phyloP scores from a whole-genome alignment of 2,329 filamentous ascomycete genomes.

The Trematosphaeria pertusa region DNA sequence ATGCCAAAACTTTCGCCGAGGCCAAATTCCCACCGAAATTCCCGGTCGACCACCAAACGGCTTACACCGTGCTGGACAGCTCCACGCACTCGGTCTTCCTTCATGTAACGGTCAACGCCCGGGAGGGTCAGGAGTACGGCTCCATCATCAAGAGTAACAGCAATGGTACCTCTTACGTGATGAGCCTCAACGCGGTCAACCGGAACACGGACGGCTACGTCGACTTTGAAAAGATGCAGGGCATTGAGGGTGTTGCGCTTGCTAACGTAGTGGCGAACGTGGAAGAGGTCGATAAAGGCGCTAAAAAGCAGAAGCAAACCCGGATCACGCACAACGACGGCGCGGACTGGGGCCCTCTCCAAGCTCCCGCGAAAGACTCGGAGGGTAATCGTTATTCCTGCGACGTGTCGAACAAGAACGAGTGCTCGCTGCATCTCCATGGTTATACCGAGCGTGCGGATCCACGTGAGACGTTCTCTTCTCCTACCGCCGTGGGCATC shows the following conservation, averaged over 20 bases:
- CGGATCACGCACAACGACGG: slow-evolving; percentile 98
- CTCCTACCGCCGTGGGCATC: slow-evolving; percentile 83
- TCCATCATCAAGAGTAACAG: slow-evolving; percentile 98
- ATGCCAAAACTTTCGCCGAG: slow-evolving; percentile 81
- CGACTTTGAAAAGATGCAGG: slow-evolving; percentile 95
- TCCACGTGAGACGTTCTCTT: slow-evolving; percentile 84
- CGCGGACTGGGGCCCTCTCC: slow-evolving; percentile 79
- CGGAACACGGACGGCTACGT: slow-evolving; percentile 78
- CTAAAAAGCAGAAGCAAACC: slow-evolving; percentile 81
- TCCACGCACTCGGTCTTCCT: slow-evolving; percentile 94
- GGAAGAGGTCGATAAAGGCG: slow-evolving; percentile 66
- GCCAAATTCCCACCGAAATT: slow-evolving; percentile 89
- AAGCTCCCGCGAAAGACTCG: slow-evolving; percentile 73
- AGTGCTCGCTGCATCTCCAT: slow-evolving; percentile 90
- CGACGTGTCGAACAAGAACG: slow-evolving; percentile 62
- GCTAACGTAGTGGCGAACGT: slow-evolving; percentile 85
- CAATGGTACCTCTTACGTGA: slow-evolving; percentile 93
- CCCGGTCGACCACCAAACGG: slow-evolving; percentile 75
- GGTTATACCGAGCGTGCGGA: slow-evolving; percentile 92
- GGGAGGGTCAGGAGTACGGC: slow-evolving; percentile 73
- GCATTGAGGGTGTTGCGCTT: slow-evolving; percentile 86
- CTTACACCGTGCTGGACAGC: slow-evolving; percentile 93
- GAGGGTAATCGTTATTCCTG: slow-evolving; percentile 77
- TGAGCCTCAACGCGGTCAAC: slow-evolving; percentile 83
- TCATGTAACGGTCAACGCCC: slow-evolving; percentile 81